Conservation (phyloP, 176 grass and related monocot species). For the Paspalum vaginatum region DNA sequence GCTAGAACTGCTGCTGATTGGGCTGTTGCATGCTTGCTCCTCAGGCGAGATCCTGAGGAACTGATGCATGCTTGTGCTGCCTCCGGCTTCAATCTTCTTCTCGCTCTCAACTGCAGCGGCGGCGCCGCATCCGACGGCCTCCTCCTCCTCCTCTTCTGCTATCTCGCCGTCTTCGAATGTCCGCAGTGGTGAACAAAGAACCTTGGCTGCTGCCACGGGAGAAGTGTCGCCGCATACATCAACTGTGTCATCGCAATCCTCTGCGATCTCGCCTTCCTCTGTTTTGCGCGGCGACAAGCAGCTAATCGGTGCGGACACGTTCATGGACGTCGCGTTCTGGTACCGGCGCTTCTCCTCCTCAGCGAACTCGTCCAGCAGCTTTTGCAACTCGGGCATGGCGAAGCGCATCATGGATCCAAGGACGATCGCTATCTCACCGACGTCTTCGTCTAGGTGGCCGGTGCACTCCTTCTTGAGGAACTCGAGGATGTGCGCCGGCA, state of each 20-base stretch:
- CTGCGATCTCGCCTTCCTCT: not conserved
- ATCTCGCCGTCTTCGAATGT: not conserved
- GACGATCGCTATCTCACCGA: not conserved
- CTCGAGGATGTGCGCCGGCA: not conserved
- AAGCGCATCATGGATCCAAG: not conserved
- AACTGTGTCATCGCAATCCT: not conserved
- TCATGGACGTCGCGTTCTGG: not conserved
- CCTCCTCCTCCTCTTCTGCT: not conserved
- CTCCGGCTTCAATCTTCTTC: not conserved
- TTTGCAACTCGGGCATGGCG: no score
- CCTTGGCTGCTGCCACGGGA: not conserved
- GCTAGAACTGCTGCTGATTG: no score
- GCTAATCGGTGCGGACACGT: not conserved
- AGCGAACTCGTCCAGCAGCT: constrained; percentile 1
- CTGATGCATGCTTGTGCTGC: not conserved
- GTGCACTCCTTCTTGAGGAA: not conserved
- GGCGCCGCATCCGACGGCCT: not conserved
- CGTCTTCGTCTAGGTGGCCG: not conserved
- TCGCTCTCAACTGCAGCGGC: not conserved
- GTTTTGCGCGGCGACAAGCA: not conserved
- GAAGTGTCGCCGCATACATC: not conserved
- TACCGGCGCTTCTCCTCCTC: not conserved
- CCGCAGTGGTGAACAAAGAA: not conserved
- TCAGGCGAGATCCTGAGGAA: not conserved
- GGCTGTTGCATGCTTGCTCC: not conserved